A percentile compares a stretch with the other conserved stretches of the same genome.
phyloP scores from a whole-genome alignment of 73 alveolate species.

The Breviolum minutum region DNA sequence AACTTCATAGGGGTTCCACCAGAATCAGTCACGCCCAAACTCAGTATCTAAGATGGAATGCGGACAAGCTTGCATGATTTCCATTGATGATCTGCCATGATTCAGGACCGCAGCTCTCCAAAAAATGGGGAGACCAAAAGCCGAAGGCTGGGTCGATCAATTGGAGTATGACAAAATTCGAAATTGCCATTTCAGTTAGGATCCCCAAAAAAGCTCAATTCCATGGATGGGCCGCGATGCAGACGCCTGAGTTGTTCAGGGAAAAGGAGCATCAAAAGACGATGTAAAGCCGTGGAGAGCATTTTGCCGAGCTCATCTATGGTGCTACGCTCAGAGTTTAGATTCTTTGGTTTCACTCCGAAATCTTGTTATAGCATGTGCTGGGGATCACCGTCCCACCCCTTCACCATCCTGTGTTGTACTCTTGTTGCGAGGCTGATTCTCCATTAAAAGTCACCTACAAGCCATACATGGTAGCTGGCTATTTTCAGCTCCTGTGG shows the following conservation, averaged over 20 bases:
- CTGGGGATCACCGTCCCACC: no score
- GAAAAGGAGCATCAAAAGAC: slow-evolving; percentile 39
- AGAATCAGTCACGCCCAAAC: neutral
- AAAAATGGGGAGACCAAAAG: neutral
- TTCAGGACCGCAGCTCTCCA: neutral
- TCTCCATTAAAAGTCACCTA: slow-evolving; percentile 1
- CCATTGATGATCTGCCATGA: neutral
- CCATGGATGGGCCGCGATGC: no score
- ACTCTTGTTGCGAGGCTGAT: neutral
- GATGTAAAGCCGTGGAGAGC: slow-evolving; percentile 35
- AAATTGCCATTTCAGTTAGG: no score
- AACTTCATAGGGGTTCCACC: neutral
- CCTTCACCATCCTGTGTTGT: no score
- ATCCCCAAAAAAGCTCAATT: no score
- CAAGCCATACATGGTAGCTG: slow-evolving; percentile 8
- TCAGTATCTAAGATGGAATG: no score
- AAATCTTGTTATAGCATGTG: neutral
- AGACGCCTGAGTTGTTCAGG: neutral
- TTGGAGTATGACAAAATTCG: no score
- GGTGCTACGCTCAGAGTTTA: neutral
- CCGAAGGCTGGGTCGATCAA: neutral
- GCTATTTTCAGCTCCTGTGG: neutral
- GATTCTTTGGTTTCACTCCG: neutral
- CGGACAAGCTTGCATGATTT: no score
- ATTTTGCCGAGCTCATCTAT: slow-evolving; percentile 18